Conservation (phyloP, 495 filamentous ascomycete species). For the Neurospora sp. region DNA sequence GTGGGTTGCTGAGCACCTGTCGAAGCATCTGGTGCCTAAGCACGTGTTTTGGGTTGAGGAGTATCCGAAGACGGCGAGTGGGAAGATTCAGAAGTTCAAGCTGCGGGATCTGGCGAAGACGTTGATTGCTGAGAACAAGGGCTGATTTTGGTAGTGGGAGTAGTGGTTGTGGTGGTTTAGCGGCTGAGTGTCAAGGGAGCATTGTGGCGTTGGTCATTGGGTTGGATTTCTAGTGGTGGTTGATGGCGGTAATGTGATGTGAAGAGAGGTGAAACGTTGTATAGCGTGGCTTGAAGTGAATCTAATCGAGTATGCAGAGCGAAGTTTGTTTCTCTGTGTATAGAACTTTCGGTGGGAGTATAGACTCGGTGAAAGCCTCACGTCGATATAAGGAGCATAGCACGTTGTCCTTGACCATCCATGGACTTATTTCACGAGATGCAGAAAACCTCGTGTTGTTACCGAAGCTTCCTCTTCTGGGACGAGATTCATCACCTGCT, state of each 20-base stretch:
- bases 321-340: neutral
- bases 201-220: neutral
- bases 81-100: slow-evolving; percentile 96
- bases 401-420: neutral
- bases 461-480: neutral
- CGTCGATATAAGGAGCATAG: neutral
- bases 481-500: neutral
- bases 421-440: neutral
- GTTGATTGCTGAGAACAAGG: slow-evolving; percentile 7
- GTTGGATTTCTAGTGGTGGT: neutral
- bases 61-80: slow-evolving; percentile 90
- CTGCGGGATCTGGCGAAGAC: slow-evolving; percentile 47
- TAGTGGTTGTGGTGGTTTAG: neutral
- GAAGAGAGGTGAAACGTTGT: neutral
- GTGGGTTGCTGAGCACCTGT: slow-evolving; percentile 66
- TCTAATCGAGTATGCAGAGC: neutral
- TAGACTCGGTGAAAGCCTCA: neutral
- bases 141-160: neutral
- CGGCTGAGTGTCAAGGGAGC: neutral
- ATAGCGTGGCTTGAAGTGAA: neutral
- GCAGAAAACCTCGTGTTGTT: neutral
- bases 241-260: neutral
- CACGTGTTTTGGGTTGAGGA: slow-evolving; percentile 75
- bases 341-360: neutral
- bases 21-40: slow-evolving; percentile 75